Conservation (phyloP, 345 rosid species). For the Acer yangbiense region DNA sequence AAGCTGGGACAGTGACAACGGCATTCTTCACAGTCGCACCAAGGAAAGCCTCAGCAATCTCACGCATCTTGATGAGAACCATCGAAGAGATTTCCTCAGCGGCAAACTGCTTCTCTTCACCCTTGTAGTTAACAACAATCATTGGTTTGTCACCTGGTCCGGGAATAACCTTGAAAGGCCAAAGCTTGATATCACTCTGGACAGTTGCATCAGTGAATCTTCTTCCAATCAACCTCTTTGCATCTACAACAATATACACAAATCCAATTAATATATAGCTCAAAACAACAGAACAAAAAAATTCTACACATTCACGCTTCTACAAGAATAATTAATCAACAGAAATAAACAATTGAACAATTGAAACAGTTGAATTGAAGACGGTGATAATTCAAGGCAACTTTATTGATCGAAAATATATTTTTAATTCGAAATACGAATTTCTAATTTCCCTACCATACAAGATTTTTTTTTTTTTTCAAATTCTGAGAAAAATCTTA, state of each 20-base stretch:
- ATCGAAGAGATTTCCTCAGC: constrained; percentile 81
- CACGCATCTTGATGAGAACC: constrained; percentile 83
- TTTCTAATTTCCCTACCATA: too few relatives aligned
- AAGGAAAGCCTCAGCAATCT: constrained; percentile 72
- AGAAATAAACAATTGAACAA: too few relatives aligned
- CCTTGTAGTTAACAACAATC: constrained; percentile 62
- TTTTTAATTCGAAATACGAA: too few relatives aligned
- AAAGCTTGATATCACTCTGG: constrained; percentile 60
- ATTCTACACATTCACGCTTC: not conserved
- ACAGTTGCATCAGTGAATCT: constrained; percentile 63
- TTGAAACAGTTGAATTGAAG: too few relatives aligned
- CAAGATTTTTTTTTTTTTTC: too few relatives aligned
- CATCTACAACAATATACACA: constrained; percentile 37
- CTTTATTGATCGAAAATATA: too few relatives aligned
- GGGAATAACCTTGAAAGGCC: constrained; percentile 65
- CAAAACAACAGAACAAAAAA: not conserved
- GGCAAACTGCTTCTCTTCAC: constrained; percentile 64
- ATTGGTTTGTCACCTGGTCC: constrained; percentile 72
- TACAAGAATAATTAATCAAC: too few relatives aligned
- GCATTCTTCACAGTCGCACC: constrained; percentile 61
- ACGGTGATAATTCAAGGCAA: too few relatives aligned
- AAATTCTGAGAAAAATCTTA: too few relatives aligned
- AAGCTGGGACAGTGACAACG: constrained; percentile 74
- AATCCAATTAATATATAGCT: not conserved
- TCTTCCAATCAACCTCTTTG: constrained; percentile 76